Conservation (phyloP, 2,329 filamentous ascomycete species). For the Diaporthe australafricana region DNA sequence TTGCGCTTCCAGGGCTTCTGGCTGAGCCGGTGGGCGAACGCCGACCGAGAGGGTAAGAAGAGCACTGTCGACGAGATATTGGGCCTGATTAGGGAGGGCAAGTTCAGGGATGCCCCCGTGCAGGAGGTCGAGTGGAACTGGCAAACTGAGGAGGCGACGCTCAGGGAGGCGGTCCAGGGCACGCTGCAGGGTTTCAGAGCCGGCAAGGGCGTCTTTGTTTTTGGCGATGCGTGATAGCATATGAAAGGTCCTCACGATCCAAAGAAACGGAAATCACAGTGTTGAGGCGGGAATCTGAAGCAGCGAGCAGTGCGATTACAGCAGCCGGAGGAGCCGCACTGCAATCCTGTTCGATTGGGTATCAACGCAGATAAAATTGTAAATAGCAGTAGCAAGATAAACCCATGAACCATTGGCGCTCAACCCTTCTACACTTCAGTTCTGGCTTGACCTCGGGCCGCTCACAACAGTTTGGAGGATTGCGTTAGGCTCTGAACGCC, state of each 20-base stretch:
- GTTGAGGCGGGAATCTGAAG: background rate
- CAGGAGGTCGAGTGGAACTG: slow-evolving; percentile 85
- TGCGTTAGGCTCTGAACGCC: slow-evolving; percentile 78
- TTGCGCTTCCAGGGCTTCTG: slow-evolving; percentile 93
- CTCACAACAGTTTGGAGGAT: background rate
- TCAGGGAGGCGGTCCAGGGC: slow-evolving; percentile 82
- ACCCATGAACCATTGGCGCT: background rate
- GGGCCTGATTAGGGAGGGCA: slow-evolving; percentile 76
- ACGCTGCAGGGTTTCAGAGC: slow-evolving; percentile 86
- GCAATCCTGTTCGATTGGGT: background rate
- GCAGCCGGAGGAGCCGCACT: background rate
- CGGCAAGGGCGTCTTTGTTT: slow-evolving; percentile 93
- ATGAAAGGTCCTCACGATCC: background rate
- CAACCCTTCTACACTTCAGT: background rate
- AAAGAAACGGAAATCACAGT: background rate
- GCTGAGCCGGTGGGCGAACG: slow-evolving; percentile 90
- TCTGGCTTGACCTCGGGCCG: background rate
- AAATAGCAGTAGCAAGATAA: slow-evolving; percentile 11
- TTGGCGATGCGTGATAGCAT: slow-evolving; percentile 65
- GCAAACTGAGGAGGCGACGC: slow-evolving; percentile 76
- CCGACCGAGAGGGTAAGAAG: slow-evolving; percentile 78
- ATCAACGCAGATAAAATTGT: slow-evolving; percentile 18
- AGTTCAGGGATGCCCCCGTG: slow-evolving; percentile 87
- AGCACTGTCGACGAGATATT: slow-evolving; percentile 88
- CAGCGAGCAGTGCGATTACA: background rate